Percentiles rank a stretch among this genome's conserved stretches.
phyloP scores from a whole-genome alignment of 495 filamentous ascomycete species.

The Trichoderma parareesei region DNA sequence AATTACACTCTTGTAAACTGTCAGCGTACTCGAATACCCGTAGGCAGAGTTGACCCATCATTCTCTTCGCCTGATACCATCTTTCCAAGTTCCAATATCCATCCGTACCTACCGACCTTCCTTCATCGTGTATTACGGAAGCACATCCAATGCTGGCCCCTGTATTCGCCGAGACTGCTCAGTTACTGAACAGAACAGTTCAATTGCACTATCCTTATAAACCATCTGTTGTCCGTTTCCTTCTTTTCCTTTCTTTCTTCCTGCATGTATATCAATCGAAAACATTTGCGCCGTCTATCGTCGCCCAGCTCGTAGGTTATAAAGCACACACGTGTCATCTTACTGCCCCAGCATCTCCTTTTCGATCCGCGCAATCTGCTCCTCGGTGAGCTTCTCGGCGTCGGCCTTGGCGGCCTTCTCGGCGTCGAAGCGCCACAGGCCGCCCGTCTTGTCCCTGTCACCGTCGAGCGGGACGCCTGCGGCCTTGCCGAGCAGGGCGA shows the following conservation, averaged over 20 bases:
- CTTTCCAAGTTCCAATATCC: background rate
- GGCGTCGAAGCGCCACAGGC: constrained; percentile 78
- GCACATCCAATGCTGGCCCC: background rate
- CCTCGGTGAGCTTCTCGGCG: constrained; percentile 27
- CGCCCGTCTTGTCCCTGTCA: constrained; percentile 64
- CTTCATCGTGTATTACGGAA: background rate
- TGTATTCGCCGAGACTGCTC: background rate
- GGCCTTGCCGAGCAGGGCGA: constrained; percentile 49
- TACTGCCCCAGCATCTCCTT: constrained; percentile 37
- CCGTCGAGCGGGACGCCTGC: constrained; percentile 45
- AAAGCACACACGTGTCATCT: background rate
- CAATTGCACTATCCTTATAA: background rate
- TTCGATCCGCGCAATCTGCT: constrained; percentile 29
- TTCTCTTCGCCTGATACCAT: background rate
- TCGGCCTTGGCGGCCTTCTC: constrained; percentile 49
- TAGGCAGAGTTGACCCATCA: background rate
- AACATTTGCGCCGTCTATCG: too few species aligned
- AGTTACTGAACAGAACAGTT: background rate
- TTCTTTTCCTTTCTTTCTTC: background rate
- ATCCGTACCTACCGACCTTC: background rate
- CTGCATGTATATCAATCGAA: background rate
- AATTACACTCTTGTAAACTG: background rate
- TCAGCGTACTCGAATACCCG: background rate
- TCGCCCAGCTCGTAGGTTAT: too few species aligned
- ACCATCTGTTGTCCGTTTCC: background rate